Evolutionary conservation across 257 asterid genomes (phyloP).

Genomic region (Solanum chilense): DNA sequence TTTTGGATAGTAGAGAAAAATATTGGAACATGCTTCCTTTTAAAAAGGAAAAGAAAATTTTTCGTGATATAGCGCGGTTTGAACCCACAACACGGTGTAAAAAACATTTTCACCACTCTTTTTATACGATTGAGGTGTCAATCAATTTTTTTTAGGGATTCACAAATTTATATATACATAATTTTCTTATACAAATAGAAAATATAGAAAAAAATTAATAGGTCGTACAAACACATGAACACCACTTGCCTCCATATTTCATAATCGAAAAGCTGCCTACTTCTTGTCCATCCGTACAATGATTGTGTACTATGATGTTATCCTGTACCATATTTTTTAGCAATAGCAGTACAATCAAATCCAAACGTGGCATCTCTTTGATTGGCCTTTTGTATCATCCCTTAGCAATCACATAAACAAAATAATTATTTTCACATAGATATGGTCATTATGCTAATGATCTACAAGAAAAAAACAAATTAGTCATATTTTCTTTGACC

Average conservation of each 20-base stretch:
- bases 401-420: neutral
- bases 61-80: no score
- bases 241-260: neutral
- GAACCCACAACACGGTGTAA: no score
- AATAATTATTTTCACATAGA: neutral
- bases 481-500: neutral
- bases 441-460: neutral
- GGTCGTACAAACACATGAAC: fast-evolving
- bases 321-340: neutral
- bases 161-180: no score
- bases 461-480: neutral
- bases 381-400: neutral
- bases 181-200: no score
- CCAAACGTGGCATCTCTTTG: neutral
- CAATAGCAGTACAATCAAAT: neutral
- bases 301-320: neutral
- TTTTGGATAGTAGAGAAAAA: no score
- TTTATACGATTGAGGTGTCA: no score
- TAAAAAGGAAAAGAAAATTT: no score
- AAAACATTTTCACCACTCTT: no score
- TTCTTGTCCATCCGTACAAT: neutral
- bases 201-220: no score
- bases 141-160: no score
- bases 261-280: neutral
- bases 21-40: no score